phyloP scores from a whole-genome alignment of 352 stramenopile species.

The Phytophthora crassamura region DNA sequence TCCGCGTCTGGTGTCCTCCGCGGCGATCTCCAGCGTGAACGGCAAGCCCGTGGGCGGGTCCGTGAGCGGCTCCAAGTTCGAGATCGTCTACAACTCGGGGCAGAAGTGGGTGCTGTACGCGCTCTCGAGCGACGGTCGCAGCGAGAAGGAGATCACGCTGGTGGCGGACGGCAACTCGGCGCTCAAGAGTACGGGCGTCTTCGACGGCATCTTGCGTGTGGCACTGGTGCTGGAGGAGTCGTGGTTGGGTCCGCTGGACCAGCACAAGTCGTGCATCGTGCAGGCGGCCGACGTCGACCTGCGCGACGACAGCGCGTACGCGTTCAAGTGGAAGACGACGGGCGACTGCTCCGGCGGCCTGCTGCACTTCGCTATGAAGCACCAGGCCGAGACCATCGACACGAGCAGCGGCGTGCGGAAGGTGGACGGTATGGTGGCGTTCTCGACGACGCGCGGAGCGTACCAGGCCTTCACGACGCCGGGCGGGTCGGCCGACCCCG shows the following conservation, averaged over 20 bases:
- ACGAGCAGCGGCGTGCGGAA: conserved; percentile 25
- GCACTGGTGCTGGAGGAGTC: conserved; percentile 50
- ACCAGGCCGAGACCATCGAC: conserved; percentile 60
- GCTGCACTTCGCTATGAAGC: conserved; percentile 64
- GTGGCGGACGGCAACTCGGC: conserved; percentile 41
- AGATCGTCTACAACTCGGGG: conserved; percentile 58
- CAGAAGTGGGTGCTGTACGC: conserved; percentile 70
- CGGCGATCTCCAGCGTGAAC: conserved; percentile 59
- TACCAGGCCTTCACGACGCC: conserved; percentile 53
- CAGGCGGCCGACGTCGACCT: conserved; percentile 49
- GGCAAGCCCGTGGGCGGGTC: conserved; percentile 32
- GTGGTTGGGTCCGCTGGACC: conserved; percentile 47
- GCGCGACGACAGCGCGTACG: conserved; percentile 52
- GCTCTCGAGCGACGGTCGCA: conserved; percentile 45
- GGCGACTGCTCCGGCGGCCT: conserved; percentile 60
- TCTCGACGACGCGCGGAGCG: conserved; percentile 64
- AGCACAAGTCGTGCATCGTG: conserved; percentile 62
- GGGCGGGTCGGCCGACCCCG: conserved; percentile 10
- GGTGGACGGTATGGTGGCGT: conserved; percentile 46
- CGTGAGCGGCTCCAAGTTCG: conserved; percentile 52
- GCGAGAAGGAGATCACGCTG: conserved; percentile 52
- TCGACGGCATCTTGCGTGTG: conserved; percentile 57
- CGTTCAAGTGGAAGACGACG: conserved; percentile 65
- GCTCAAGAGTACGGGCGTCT: conserved; percentile 42
- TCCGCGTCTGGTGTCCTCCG: conserved; percentile 47